Evolutionary conservation across 2,329 filamentous ascomycete species (phyloP).

Genomic region (Lasiodiplodia hormozganensis): DNA sequence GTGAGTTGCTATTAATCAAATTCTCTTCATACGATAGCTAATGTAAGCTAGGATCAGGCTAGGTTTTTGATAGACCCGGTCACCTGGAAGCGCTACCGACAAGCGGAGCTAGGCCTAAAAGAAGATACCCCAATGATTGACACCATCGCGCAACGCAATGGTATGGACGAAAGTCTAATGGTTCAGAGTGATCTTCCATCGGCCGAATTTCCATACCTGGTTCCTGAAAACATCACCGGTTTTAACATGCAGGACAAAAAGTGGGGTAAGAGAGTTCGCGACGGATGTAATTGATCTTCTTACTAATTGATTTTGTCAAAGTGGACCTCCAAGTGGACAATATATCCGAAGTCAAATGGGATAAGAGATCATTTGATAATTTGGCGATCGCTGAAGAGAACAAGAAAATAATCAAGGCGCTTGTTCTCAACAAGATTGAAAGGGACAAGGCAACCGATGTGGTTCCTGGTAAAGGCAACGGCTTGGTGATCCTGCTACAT

Average conservation of each 20-base stretch:
- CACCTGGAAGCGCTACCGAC: background rate
- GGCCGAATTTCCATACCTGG: background rate
- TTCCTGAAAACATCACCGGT: background rate
- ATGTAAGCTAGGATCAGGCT: background rate
- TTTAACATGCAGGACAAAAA: background rate
- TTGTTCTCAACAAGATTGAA: background rate
- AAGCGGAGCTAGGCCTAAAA: no score
- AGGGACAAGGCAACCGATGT: background rate
- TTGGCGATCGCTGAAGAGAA: background rate
- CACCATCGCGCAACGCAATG: no score
- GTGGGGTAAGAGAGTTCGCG: background rate
- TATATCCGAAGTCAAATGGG: background rate
- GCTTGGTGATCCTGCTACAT: slow-evolving; percentile 36
- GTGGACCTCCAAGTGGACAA: background rate
- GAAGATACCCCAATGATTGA: no score
- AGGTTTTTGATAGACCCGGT: background rate
- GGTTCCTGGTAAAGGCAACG: slow-evolving; percentile 40
- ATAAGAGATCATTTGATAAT: background rate
- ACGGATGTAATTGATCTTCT: no score
- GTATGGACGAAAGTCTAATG: no score
- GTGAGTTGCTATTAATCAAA: background rate
- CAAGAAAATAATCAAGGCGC: background rate
- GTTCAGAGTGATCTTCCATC: background rate
- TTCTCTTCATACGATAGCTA: background rate
- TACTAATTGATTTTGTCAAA: background rate